phyloP scores from a whole-genome alignment of 2,329 filamentous ascomycete species.

The Trichoderma semiorbis region DNA sequence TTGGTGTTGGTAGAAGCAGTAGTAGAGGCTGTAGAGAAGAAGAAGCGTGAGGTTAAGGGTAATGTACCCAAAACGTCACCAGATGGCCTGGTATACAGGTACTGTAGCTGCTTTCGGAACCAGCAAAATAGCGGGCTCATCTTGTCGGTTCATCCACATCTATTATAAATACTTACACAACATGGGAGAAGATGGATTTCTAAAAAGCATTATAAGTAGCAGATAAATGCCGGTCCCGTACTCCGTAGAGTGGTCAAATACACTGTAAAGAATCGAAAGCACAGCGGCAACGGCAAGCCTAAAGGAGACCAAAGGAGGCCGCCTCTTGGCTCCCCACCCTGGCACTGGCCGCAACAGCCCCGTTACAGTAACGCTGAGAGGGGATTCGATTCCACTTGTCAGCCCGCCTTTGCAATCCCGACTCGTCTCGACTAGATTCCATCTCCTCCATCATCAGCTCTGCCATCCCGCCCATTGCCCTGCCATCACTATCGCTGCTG shows the following conservation, averaged over 20 bases:
- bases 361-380: constrained; percentile 2
- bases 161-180: neutral
- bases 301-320: constrained; percentile 9
- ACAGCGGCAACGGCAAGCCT: neutral
- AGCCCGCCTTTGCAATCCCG: constrained; percentile 15
- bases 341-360: neutral
- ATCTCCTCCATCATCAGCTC: constrained; percentile 12
- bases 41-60: neutral
- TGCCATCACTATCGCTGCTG: neutral
- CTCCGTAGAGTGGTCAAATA: neutral
- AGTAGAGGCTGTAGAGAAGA: neutral
- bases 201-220: neutral
- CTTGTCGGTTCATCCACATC: neutral
- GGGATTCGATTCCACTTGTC: constrained; percentile 18
- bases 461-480: neutral
- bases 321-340: neutral
- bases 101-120: neutral
- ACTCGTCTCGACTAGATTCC: neutral
- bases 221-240: neutral
- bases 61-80: neutral
- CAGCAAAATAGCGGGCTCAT: neutral
- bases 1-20: too few species aligned
- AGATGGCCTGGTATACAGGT: neutral
- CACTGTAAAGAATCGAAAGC: neutral
- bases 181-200: neutral